A percentile compares a stretch with the other conserved stretches of the same genome.
Conservation (phyloP, 805 yeast genomes). For the Komagataella phaffii region DNA sequence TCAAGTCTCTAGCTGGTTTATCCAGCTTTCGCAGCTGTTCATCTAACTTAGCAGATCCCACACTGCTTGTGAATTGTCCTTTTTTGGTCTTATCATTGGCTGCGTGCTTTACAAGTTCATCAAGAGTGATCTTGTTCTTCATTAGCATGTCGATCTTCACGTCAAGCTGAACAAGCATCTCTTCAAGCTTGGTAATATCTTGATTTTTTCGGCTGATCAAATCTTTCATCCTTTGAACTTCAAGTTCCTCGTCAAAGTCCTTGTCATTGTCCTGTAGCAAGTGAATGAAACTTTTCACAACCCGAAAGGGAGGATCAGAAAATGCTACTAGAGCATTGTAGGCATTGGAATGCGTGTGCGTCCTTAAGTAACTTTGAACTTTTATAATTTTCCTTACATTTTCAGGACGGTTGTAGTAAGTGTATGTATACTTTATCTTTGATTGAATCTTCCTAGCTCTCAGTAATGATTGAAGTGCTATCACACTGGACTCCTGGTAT, state of each 20-base stretch:
- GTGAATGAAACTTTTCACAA: conserved; percentile 65
- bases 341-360: conserved; percentile 54
- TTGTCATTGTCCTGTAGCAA: conserved; percentile 58
- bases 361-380: conserved; percentile 65
- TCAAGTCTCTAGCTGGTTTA: conserved; percentile 32
- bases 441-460: conserved; percentile 35
- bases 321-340: conserved; percentile 58
- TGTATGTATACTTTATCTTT: conserved; percentile 17
- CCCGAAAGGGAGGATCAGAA: conserved; percentile 65
- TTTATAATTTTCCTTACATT: conserved; percentile 49
- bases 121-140: conserved; percentile 67
- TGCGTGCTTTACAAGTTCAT: conserved; percentile 38
- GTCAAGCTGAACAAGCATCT: conserved; percentile 62
- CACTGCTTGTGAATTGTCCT: conserved; percentile 4
- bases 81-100: conserved; percentile 14
- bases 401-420: conserved; percentile 32
- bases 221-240: conserved; percentile 53
- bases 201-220: conserved; percentile 57
- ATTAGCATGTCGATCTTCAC: conserved; percentile 67
- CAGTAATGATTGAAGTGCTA: conserved; percentile 37
- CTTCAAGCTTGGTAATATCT: conserved; percentile 58
- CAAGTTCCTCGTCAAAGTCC: conserved; percentile 66
- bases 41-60: neutral
- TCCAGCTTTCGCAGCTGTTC: conserved; percentile 9
- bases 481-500: conserved; percentile 23